A percentile compares a stretch with the other conserved stretches of the same genome.
These are phyloP conservation scores for Raffaelea deltoideospora DNA, from an alignment of 2,329 filamentous ascomycete species.

Conservation along the genomic window DNA sequence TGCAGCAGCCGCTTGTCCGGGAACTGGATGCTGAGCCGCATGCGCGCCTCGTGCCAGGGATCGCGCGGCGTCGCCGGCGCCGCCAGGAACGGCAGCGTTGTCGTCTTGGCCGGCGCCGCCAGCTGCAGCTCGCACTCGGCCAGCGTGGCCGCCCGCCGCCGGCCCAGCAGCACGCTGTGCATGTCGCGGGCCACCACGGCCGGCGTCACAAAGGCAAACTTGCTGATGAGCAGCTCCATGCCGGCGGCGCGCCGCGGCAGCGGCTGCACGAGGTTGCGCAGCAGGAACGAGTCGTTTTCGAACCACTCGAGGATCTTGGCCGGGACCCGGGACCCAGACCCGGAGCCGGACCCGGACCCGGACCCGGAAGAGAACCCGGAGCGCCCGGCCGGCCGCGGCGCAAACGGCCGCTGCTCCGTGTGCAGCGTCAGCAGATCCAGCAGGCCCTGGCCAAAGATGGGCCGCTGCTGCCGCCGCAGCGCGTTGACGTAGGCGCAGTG, in stretches of 20 bases:
- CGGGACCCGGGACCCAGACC: too few species aligned
- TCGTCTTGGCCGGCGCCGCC: slow-evolving; percentile 37
- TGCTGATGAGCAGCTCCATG: slow-evolving; percentile 62
- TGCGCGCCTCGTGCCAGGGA: slow-evolving; percentile 85
- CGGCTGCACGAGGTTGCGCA: slow-evolving; percentile 57
- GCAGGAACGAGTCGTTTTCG: slow-evolving; percentile 48
- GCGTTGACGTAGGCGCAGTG: slow-evolving; percentile 69
- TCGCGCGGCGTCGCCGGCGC: slow-evolving; percentile 47
- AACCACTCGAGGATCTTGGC: slow-evolving; percentile 59
- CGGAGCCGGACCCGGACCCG: too few species aligned
- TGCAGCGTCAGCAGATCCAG: slow-evolving; percentile 58
- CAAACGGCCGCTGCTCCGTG: slow-evolving; percentile 40
- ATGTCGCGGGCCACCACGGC: slow-evolving; percentile 72
- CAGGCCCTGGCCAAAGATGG: slow-evolving; percentile 69
- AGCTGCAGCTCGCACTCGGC: slow-evolving; percentile 40
- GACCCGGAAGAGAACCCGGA: neutral
- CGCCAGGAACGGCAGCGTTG: slow-evolving; percentile 41
- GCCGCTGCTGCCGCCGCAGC: slow-evolving; percentile 62
- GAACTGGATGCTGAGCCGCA: slow-evolving; percentile 88
- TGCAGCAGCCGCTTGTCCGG: slow-evolving; percentile 92
- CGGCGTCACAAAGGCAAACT: slow-evolving; percentile 87
- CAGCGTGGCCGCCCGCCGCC: slow-evolving; percentile 40
- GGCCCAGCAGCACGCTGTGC: slow-evolving; percentile 50
- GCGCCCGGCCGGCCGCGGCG: slow-evolving; percentile 37
- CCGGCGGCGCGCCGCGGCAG: slow-evolving; percentile 56